Percentiles rank a stretch among this genome's conserved stretches.
Evolutionary conservation across 1,139 yeast genomes (phyloP).

Genomic region (Pichia sp.): DNA sequence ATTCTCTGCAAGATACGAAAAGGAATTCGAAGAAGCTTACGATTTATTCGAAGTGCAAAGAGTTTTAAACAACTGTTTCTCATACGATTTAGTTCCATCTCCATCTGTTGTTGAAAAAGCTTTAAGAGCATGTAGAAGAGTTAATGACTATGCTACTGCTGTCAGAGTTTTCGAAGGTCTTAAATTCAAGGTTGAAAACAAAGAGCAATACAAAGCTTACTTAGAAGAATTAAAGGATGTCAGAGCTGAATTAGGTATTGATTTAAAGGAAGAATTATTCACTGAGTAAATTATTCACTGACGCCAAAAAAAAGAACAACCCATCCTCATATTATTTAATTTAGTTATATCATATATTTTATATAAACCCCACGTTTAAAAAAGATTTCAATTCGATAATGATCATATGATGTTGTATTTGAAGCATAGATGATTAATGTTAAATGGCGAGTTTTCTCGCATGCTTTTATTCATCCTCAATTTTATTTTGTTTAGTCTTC

Average conservation of each 20-base stretch:
- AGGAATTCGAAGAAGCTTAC: conserved; percentile 96
- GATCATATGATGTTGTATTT: too few relatives aligned
- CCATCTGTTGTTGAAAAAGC: conserved; percentile 96
- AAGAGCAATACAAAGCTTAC: conserved; percentile 90
- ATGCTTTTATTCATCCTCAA: too few relatives aligned
- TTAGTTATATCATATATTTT: too few relatives aligned
- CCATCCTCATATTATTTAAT: too few relatives aligned
- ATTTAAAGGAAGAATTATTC: conserved; percentile 87
- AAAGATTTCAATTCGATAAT: too few relatives aligned
- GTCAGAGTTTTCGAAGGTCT: conserved; percentile 95
- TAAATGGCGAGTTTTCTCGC: too few relatives aligned
- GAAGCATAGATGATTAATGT: too few relatives aligned
- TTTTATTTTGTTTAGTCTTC: too few relatives aligned
- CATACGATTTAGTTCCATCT: conserved; percentile 97
- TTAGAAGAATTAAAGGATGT: conserved; percentile 88
- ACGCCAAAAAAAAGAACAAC: background rate
- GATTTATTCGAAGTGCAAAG: conserved; percentile 96
- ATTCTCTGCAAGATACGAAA: conserved; percentile 88
- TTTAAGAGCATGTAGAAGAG: conserved; percentile 96
- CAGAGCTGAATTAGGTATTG: conserved; percentile 89
- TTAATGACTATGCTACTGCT: conserved; percentile 97
- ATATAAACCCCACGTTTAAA: too few relatives aligned
- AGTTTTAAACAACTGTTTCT: conserved; percentile 91
- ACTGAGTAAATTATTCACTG: conserved; percentile 11
- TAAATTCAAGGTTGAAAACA: conserved; percentile 91